These are phyloP conservation scores for Chaetomium olivaceum DNA, from an alignment of 2,329 filamentous ascomycete genomes.

Conservation along the genomic window DNA sequence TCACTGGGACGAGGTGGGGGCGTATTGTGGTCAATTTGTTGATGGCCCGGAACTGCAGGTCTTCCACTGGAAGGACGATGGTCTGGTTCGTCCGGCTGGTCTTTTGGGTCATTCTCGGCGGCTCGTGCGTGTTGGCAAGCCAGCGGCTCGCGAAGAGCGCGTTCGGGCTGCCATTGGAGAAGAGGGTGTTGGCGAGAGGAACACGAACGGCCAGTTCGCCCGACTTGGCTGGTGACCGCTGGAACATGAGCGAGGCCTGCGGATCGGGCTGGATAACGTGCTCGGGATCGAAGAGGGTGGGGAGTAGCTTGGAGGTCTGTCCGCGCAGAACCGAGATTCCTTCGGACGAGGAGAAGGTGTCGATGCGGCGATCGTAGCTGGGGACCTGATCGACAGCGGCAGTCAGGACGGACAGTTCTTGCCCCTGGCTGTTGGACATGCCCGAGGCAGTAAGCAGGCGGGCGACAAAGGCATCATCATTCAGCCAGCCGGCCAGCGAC, in stretches of 20 bases:
- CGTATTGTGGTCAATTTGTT: not conserved
- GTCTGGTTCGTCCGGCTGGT: constrained; percentile 44
- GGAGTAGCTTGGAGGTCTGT: constrained; percentile 43
- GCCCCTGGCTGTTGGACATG: not conserved
- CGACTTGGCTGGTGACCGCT: constrained; percentile 24
- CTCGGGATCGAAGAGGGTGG: constrained; percentile 44
- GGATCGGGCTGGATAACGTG: not conserved
- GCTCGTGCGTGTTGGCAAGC: constrained; percentile 31
- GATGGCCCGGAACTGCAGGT: not conserved
- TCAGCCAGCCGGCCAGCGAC: constrained; percentile 50
- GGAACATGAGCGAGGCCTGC: constrained; percentile 42
- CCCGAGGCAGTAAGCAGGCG: constrained; percentile 34
- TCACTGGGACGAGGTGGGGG: constrained; percentile 62
- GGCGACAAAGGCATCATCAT: constrained; percentile 44
- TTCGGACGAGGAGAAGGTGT: constrained; percentile 22
- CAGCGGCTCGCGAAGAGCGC: constrained; percentile 55
- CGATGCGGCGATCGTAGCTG: constrained; percentile 39
- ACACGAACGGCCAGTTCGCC: constrained; percentile 48
- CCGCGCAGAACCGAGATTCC: constrained; percentile 56
- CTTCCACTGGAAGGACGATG: constrained; percentile 16
- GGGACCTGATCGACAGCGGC: constrained; percentile 60
- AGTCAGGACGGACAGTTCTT: constrained; percentile 48
- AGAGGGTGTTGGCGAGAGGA: constrained; percentile 76
- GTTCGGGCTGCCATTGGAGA: constrained; percentile 65
- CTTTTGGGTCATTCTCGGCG: constrained; percentile 38